Evolutionary conservation across 768 basidiomycete genomes (phyloP), one percentile per base, ranked within the genome.

Genomic region (Kwoniella mangroviensis): DNA sequence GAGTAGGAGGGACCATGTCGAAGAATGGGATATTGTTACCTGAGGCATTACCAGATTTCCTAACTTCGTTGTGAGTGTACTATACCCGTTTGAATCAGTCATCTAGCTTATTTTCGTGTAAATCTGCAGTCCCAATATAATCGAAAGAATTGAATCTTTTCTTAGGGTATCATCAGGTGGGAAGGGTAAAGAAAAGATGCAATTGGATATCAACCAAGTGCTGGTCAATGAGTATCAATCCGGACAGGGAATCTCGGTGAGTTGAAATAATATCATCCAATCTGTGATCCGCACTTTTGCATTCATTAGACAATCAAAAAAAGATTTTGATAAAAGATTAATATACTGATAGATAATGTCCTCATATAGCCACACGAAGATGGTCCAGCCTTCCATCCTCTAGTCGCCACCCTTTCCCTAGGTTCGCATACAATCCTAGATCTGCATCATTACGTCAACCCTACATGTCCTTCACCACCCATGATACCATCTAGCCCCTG

Each of bases 161-260:
- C 90, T 90, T 6, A 89, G 89, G 1, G 87, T 84, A 0, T 93
- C 94, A 79, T n/a, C 77, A 74, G 53, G 89, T 90, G 65, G n/a
- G 13, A 62, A 43, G 58, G 51, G 56, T n/a, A 72, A 59, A 62
- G 61, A 34, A 12, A 67, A 21, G 34, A 54, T 51, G 56, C 61
- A 34, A 88, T 90, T 70, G 89, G 85, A 85, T 17, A 85, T 83
- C 10, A 98, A 97, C 84, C 94, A 98, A 84, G 85, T 97, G 69
- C 90, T 95, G 68, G 85, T 96, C 75, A 94, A 94, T 80, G 92
- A 96, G 89, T 98, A 98, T 83, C 86, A 89, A 19, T 88, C 93
- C 9, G 92, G 92, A 1, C 93, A 97, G 84, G 95, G 96, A 12
- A 98, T 98, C 69, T 91, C 94, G 88, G 94, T 94, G 81, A 65